A percentile compares a stretch with the other conserved stretches of the same genome.
These are phyloP conservation scores for Penicillium flavigenum DNA, from an alignment of 495 filamentous ascomycete genomes.

Conservation along the genomic window DNA sequence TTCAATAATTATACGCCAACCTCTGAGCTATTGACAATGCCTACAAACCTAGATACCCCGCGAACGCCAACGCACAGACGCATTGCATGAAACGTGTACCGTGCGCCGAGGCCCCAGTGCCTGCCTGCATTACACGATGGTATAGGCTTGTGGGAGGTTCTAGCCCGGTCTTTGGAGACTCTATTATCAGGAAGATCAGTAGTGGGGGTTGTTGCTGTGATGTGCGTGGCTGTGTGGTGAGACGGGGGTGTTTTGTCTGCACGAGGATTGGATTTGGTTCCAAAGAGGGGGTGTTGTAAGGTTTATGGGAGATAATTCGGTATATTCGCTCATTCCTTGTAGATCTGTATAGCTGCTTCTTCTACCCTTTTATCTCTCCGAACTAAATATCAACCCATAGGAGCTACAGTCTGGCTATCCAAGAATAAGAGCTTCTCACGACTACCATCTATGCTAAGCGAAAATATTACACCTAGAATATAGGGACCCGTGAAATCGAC, in stretches of 20 bases:
- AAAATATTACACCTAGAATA: too few species aligned
- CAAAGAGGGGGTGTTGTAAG: neutral
- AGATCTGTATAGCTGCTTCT: too few species aligned
- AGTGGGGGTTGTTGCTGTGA: neutral
- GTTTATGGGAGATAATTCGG: neutral
- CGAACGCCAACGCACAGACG: neutral
- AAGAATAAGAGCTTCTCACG: too few species aligned
- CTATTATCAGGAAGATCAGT: neutral
- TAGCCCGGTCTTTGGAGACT: conserved; percentile 1
- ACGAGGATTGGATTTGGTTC: neutral
- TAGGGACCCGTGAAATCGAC: too few species aligned
- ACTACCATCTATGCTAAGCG: too few species aligned
- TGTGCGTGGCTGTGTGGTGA: conserved; percentile 2
- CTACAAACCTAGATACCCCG: conserved; percentile 2
- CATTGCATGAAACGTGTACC: conserved; percentile 1
- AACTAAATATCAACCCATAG: too few species aligned
- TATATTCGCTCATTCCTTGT: neutral
- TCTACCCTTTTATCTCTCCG: too few species aligned
- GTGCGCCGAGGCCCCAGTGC: neutral
- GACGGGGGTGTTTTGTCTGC: neutral
- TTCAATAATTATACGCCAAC: neutral
- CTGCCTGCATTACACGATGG: neutral
- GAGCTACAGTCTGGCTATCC: too few species aligned
- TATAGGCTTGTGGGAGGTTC: neutral
- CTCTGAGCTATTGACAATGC: neutral